Base-by-base conservation (phyloP, 139 green algal species). In the Volvox africanus region DNA sequence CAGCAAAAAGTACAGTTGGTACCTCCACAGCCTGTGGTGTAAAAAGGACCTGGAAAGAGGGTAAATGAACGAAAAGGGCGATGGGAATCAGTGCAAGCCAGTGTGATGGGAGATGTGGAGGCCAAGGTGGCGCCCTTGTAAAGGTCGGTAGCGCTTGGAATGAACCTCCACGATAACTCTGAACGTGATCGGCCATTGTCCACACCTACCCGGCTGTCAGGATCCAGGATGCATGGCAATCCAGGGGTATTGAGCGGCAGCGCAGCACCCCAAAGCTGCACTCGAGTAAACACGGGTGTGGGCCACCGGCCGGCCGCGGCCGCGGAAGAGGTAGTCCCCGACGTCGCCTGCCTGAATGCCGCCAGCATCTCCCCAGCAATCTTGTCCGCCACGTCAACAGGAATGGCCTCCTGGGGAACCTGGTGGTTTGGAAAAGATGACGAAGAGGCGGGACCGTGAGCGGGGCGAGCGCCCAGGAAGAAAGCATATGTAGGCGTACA, bases 211-310 rank as follows among this genome's bases (percentile, higher is more conserved):
- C 95, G 77, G 0, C 89, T 90, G 9, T 86, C 50, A 0, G 95
- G 80, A 82, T 98, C 97, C 33, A 97, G 93, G 16, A 98, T 95
- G 93, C 91, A 96, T 0, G 92, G 84, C 61, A 96, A 93, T 0
- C 82, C 82, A 1, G 95, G 95, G 0, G 88, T 93, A 89, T 97
- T 98, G 65, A 95, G 55, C 18, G 96, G 96, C 80, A 98, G 93
- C 0, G 96, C 96, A 0, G 97, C 96, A 26, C 96, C 96, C 96
- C 96, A 97, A 80, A 97, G 87, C 92, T 96, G 93, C 78, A 83
- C 85, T 79, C 75, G 87, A 33, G 78, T 89, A 80, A 81, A 92
- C 33, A 93, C 65, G 44, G 87, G 50, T 16, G 35, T 35, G 9
- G 87, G 87, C 62, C 75, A 91, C 0, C 2, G 21, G 28, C 1